A percentile compares a stretch with the other conserved stretches of the same genome.
These are phyloP conservation scores for Arachis stenosperma DNA, from an alignment of 306 rosid genomes.

Conservation along the genomic window DNA sequence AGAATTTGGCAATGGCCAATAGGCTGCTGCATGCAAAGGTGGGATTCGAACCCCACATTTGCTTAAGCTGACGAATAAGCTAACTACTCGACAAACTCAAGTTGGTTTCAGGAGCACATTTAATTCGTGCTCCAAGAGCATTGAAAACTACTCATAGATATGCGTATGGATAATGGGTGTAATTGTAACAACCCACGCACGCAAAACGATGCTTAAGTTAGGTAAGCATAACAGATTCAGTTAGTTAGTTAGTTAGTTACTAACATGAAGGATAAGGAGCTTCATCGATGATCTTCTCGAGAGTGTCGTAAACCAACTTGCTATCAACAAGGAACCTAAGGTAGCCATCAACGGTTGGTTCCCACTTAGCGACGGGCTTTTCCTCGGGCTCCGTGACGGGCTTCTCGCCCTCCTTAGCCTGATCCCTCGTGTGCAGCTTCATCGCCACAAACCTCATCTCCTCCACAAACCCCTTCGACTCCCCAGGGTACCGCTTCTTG, in stretches of 20 bases:
- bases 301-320: constrained; percentile 84
- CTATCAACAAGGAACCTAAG: constrained; percentile 85
- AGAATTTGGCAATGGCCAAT: too few species aligned
- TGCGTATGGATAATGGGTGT: too few species aligned
- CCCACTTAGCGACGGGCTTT: constrained; percentile 71
- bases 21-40: too few species aligned
- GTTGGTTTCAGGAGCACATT: too few species aligned
- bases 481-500: constrained; percentile 83
- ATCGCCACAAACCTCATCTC: constrained; percentile 99
- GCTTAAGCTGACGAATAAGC: too few species aligned
- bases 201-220: too few species aligned
- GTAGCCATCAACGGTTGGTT: constrained; percentile 77
- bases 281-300: constrained; percentile 66
- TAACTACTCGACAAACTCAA: too few species aligned
- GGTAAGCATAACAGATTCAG: too few species aligned
- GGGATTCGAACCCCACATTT: too few species aligned
- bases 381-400: constrained; percentile 78
- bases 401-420: constrained; percentile 94
- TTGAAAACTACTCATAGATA: too few species aligned
- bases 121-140: too few species aligned
- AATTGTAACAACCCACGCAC: too few species aligned
- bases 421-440: constrained; percentile 89
- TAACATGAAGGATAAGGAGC: constrained; percentile 76
- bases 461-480: constrained; percentile 92
- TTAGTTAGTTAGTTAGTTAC: constrained; percentile 27